Evolutionary conservation across 805 yeast species (phyloP).

Genomic region (Isabelozyma rhagii): DNA sequence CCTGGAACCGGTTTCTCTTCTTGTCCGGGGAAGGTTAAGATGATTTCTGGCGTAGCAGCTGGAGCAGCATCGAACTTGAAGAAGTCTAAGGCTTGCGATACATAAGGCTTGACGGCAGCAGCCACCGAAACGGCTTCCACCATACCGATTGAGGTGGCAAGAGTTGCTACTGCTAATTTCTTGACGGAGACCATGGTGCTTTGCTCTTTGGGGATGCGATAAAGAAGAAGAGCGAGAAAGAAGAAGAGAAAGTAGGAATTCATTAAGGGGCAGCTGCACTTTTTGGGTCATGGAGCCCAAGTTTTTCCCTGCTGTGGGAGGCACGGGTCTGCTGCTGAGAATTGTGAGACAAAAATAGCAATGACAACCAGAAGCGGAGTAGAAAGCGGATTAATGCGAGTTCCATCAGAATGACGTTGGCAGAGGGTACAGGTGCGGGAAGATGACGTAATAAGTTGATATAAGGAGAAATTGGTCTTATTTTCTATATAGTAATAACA

Average conservation of each 20-base stretch:
- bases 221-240: background rate
- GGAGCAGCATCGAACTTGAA: constrained; percentile 4
- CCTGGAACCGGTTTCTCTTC: constrained; percentile 80
- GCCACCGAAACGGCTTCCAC: constrained; percentile 18
- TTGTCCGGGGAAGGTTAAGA: constrained; percentile 25
- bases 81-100: constrained; percentile 10
- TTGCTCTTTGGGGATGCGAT: background rate
- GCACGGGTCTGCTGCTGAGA: too few relatives aligned
- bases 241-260: background rate
- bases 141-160: constrained; percentile 9
- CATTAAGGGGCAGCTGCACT: background rate
- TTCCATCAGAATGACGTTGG: too few relatives aligned
- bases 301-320: too few relatives aligned
- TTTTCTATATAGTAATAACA: too few relatives aligned
- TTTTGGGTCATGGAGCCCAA: background rate
- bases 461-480: too few relatives aligned
- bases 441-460: too few relatives aligned
- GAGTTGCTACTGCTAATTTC: constrained; percentile 1
- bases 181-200: background rate
- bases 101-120: constrained; percentile 12
- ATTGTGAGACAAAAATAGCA: too few relatives aligned
- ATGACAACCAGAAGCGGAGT: too few relatives aligned
- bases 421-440: too few relatives aligned
- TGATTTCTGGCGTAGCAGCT: constrained; percentile 1
- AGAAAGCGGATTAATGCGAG: too few relatives aligned